phyloP scores from a whole-genome alignment of 2,329 filamentous ascomycete genomes.

The Botrytis hyacinthi region DNA sequence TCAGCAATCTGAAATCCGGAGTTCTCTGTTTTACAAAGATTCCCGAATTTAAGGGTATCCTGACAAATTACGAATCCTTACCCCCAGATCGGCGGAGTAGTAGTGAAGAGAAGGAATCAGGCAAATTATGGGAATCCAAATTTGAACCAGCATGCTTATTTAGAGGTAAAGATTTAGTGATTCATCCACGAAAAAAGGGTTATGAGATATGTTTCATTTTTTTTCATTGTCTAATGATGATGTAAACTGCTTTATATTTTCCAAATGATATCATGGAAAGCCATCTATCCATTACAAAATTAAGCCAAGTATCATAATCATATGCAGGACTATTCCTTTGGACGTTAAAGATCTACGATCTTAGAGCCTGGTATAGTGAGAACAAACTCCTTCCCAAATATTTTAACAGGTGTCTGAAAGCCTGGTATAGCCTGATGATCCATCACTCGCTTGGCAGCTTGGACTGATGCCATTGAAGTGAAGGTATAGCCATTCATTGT shows the following conservation, averaged over 20 bases:
- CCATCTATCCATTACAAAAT: neutral
- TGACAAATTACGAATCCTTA: neutral
- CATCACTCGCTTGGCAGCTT: neutral
- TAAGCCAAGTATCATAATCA: neutral
- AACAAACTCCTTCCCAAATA: neutral
- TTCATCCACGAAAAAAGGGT: neutral
- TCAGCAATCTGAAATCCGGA: neutral
- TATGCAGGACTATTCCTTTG: neutral
- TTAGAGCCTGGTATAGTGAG: neutral
- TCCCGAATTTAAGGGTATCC: neutral
- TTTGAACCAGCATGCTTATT: neutral
- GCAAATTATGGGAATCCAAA: neutral
- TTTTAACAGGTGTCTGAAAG: neutral
- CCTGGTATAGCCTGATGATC: neutral
- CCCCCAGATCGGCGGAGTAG: neutral
- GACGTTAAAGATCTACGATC: neutral
- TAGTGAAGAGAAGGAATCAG: neutral
- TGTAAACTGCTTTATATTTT: fast-evolving
- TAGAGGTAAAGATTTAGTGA: neutral
- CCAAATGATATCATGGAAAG: neutral
- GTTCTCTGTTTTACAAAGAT: neutral
- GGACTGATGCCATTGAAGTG: neutral
- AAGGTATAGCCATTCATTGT: neutral
- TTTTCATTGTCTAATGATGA: neutral
- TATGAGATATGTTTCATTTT: neutral